phyloP scores from a whole-genome alignment of 2,329 filamentous ascomycete species.

The Juglanconis sp. region DNA sequence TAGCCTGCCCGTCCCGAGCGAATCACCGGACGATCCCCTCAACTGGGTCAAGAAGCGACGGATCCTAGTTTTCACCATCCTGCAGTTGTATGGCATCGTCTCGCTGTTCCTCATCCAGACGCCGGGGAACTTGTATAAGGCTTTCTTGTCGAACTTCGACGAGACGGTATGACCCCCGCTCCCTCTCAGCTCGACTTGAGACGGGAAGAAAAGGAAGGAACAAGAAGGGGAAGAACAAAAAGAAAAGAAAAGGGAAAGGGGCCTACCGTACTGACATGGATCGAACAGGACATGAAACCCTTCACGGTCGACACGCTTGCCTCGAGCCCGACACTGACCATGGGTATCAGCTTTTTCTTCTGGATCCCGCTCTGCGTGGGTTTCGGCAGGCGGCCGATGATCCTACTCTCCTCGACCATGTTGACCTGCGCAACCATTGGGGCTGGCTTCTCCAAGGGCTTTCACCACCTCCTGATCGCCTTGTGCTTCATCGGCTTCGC shows the following conservation, averaged over 20 bases:
- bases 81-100: slow-evolving; percentile 21
- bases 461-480: slow-evolving; percentile 27
- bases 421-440: slow-evolving; percentile 26
- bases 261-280: too few species aligned
- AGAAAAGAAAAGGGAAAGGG: too few species aligned
- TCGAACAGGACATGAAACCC: slow-evolving; percentile 21
- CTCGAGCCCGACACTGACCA: slow-evolving; percentile 29
- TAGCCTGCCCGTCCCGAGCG: slow-evolving; percentile 30
- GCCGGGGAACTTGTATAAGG: slow-evolving; percentile 21
- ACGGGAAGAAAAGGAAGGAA: neutral
- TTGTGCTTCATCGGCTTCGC: slow-evolving; percentile 32
- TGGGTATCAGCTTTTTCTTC: slow-evolving; percentile 33
- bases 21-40: slow-evolving; percentile 28
- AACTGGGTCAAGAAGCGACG: slow-evolving; percentile 25
- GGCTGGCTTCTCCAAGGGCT: slow-evolving; percentile 26
- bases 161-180: slow-evolving; percentile 15
- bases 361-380: slow-evolving; percentile 36
- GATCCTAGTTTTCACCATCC: slow-evolving; percentile 16
- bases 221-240: neutral
- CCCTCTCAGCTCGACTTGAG: neutral
- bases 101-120: slow-evolving; percentile 24
- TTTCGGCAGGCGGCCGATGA: slow-evolving; percentile 34
- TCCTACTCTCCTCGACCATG: slow-evolving; percentile 28
- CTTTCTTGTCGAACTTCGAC: slow-evolving; percentile 22
- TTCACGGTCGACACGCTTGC: slow-evolving; percentile 27